Base-by-base conservation (phyloP, 371 early-diverging fungal genomes). In the Circinella umbellata region DNA sequence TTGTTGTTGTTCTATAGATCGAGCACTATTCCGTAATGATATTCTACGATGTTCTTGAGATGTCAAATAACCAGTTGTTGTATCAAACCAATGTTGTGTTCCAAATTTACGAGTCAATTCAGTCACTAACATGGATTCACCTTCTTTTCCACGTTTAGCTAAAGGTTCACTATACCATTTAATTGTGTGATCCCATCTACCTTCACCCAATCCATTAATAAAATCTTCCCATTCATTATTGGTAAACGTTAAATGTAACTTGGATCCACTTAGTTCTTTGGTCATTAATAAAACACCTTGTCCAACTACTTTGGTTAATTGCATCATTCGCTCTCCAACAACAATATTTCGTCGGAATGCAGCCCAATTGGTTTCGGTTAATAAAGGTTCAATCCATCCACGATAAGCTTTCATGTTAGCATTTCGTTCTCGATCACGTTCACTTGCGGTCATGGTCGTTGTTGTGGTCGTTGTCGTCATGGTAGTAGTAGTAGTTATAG, bases 221-320 rank as follows among this genome's bases (percentile, higher is more conserved):
- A 83, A 83, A 17, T 79, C 80, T 37, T 81, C 82, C 84, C 84
- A 84, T 67, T 84, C 84, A 46, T 74, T 80, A 53, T 84, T 84
- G 17, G 84, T 84, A 38, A 84, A 84, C 3, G 84, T 84, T 39
- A 84, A 63, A 57, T 84, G 84, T 1, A 84, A 64, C 55, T 84
- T 84, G 18, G 82, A 81, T 17, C 84, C 84, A 63, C 80, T 80
- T 17, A 84, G 59, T 68, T 84, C 84, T 61, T 84, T 84, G 51
- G 84, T 84, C 82, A 84, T 81, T 47, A 81, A 51, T 14, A 84
- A 59, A 1, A 84, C 73, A 42, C 84, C 84, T 68, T 80, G 78
- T 0, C 84, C 84, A 3, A 81, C 79, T 1, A 77, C 71, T 36
- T 79, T 77, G 42, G 82, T 76, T 17, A 84, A 60, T 18, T 78